Evolutionary conservation across 768 basidiomycete species (phyloP), one percentile per base, ranked within the genome.

Genomic region (Termitomyces sp.): DNA sequence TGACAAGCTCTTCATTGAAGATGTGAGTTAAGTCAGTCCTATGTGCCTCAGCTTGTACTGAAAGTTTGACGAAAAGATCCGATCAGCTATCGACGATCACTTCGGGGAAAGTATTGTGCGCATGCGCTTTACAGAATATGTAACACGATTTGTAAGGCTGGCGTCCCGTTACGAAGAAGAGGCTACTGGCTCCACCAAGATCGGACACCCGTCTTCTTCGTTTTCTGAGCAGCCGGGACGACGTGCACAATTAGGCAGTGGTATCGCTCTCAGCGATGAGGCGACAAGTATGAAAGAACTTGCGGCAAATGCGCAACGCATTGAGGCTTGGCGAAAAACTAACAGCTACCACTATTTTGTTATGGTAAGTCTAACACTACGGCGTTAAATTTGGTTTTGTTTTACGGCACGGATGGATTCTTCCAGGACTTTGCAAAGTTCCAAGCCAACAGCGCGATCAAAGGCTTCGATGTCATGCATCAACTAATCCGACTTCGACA

Each of bases 251-350:
- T 74, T 98, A 18, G 96, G 97, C 9, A 88, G 87, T 56, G 96
- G 96, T 2, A 78, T 89, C 16, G 81, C 86, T 6, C 93, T 94
- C 66, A 70, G 74, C 14, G 94, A 96, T 56, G 94, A 96, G 22
- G 68, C 68, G 0, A 70, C 77, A 13, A 84, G 84, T 46, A 65
- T 77, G 58, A 83, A 81, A 61, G 96, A 99, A 68, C 75, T 97
- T 54, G 76, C 79, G 43, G 76, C 79, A 33, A 94, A 94, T 63
- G 84, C 87, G 1, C 84, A 85, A 64, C 82, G 96, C 36, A 93
- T 98, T 40, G 97, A 98, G 66, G 95, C 88, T 8, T 99, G 96
- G 96, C 77, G 90, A 60, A 81, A 82, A 67, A 96, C 92, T 5
- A 84, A 83, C 61, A 86, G 83, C 54, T 97, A 98, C 70, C 79